Conservation (phyloP, 345 rosid species). For the Populus pruinosa region DNA sequence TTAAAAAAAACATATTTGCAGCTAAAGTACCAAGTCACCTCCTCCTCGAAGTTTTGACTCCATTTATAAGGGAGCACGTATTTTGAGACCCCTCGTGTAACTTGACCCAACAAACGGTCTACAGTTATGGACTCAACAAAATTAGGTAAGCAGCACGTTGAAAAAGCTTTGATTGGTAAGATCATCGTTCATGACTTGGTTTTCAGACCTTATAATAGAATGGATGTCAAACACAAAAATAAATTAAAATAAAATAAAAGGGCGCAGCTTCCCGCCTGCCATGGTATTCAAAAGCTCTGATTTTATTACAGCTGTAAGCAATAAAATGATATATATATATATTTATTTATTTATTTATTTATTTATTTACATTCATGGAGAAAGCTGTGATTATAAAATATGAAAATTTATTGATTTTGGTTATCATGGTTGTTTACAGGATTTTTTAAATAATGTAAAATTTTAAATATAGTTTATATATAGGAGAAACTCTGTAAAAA, state of each 20-base stretch:
- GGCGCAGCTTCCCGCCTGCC: neutral
- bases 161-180: neutral
- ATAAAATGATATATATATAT: no score
- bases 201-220: neutral
- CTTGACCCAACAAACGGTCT: neutral
- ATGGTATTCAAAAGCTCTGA: neutral
- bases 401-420: no score
- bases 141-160: slow-evolving; percentile 2
- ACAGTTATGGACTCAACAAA: slow-evolving; percentile 1
- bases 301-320: slow-evolving; percentile 17
- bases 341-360: no score
- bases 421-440: no score
- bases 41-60: no score
- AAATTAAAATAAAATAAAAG: neutral
- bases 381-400: no score
- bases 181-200: neutral
- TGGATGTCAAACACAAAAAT: neutral
- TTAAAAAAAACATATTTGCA: no score
- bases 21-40: no score
- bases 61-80: neutral
- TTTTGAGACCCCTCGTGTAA: neutral
- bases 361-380: no score
- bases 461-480: no score
- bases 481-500: no score
- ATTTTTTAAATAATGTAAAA: no score